A percentile compares a stretch with the other conserved stretches of the same genome.
phyloP scores from a whole-genome alignment of 768 basidiomycete genomes.

The Russula vinacea region DNA sequence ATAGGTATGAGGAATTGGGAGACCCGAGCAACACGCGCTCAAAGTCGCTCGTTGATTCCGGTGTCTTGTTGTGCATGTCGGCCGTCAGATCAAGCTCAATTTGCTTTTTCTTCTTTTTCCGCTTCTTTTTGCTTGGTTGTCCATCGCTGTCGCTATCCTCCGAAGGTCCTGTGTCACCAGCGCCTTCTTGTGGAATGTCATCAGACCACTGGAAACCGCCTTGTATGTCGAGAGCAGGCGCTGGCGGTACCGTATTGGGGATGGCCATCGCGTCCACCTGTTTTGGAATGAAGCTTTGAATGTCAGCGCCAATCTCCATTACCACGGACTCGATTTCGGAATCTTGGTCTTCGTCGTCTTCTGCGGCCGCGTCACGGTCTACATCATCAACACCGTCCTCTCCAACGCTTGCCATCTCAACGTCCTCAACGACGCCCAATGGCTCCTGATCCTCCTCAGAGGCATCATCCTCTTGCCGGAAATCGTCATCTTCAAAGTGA shows the following conservation, averaged over 20 bases:
- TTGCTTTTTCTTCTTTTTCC: conserved; percentile 62
- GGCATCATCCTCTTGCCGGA: conserved; percentile 41
- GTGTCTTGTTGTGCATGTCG: conserved; percentile 79
- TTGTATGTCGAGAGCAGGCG: conserved; percentile 48
- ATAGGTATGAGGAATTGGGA: conserved; percentile 95
- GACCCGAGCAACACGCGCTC: conserved; percentile 90
- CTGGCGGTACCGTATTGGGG: conserved; percentile 9
- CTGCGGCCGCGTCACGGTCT: conserved; percentile 24
- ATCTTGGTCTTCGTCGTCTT: conserved; percentile 26
- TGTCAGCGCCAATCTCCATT: conserved; percentile 41
- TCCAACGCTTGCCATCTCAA: conserved; percentile 35
- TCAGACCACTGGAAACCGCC: conserved; percentile 74
- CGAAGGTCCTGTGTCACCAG: conserved; percentile 45
- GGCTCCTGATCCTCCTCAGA: conserved; percentile 35
- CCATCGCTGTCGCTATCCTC: conserved; percentile 50
- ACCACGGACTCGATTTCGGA: conserved; percentile 39
- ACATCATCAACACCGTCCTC: conserved; percentile 22
- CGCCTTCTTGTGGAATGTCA: conserved; percentile 36
- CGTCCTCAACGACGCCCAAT: conserved; percentile 38
- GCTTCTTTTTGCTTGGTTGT: conserved; percentile 57
- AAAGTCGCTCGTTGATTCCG: conserved; percentile 92
- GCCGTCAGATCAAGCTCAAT: conserved; percentile 80
- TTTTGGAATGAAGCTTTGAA: conserved; percentile 1
- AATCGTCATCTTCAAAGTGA: conserved; percentile 69
- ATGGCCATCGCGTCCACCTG: not conserved